Evolutionary conservation across 495 filamentous ascomycete species (phyloP), one percentile per base, ranked within the genome.

Genomic region (Trichoderma erinaceum): DNA sequence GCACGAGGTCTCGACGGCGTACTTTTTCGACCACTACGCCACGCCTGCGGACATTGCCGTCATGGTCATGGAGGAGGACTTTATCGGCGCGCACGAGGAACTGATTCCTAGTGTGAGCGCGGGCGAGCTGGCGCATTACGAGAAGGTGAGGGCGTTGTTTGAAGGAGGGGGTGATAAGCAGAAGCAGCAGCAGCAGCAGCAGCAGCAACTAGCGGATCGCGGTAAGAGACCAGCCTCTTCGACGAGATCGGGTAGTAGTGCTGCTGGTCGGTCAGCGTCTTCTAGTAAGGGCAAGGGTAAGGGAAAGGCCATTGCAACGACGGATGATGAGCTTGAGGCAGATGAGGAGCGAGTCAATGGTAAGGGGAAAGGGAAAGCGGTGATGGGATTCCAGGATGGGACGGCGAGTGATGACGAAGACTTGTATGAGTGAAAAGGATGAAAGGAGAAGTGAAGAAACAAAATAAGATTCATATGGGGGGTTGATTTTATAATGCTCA

Each of bases 1-100:
- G 8, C 68, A 71, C 18, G 74, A 71, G n/a, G 78, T 97, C 66
- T 88, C 88, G 16, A 93, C 92, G 4, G 94, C 93, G 18, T 92
- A 92, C 77, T 99, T 93, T 80, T 98, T 98, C 71, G 95, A 99
- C 71, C 93, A 97, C 75, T 80, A 91, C 64, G 92, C 95, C 27
- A 91, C 84, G 0, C 82, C 86, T 41, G 91, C 91, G 13, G 95
- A 99, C 78, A 86, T 92, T 1, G 84, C 86, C 18, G 93, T 98
- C 71, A 87, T 88, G 79, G 95, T 99, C 21, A 89, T 85, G 3
- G 93, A 96, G 73, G 84, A 89, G 41, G 95, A 99, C 76, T 99
- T 99, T 75, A 70, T 87, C 10, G 83, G 85, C 50, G 95, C 95
- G 0, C 87, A 92, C 67, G 78, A 78, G 43, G 96, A 99, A 75